Percentiles rank a stretch among this genome's conserved stretches.
These are phyloP conservation scores for Fusarium protoensiforme DNA, from an alignment of 2,329 filamentous ascomycete species.

Conservation along the genomic window DNA sequence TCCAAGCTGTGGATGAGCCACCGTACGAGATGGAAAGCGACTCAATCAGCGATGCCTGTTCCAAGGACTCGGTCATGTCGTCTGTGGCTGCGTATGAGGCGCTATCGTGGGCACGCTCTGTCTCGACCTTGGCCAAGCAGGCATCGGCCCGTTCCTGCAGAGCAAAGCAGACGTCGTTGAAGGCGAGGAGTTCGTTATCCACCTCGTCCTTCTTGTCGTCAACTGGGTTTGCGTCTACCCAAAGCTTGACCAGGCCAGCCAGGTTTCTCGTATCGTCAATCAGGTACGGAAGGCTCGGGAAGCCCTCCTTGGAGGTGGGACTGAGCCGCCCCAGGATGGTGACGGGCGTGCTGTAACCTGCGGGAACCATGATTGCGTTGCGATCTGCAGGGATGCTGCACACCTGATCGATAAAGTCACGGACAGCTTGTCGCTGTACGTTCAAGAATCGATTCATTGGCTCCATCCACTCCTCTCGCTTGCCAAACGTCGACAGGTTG, in stretches of 20 bases:
- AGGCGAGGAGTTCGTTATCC: slow-evolving; percentile 64
- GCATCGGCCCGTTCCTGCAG: slow-evolving; percentile 63
- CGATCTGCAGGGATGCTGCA: slow-evolving; percentile 84
- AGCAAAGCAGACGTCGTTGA: slow-evolving; percentile 61
- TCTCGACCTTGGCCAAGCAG: slow-evolving; percentile 62
- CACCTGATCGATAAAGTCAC: slow-evolving; percentile 86
- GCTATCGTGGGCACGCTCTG: slow-evolving; percentile 53
- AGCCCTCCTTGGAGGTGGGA: slow-evolving; percentile 86
- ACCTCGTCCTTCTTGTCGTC: slow-evolving; percentile 49
- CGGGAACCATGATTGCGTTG: slow-evolving; percentile 73
- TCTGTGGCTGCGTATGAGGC: slow-evolving; percentile 45
- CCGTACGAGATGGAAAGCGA: slow-evolving; percentile 46
- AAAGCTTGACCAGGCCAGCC: slow-evolving; percentile 83
- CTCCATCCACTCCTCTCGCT: slow-evolving; percentile 99
- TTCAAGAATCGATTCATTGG: slow-evolving; percentile 93
- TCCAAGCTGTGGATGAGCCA: slow-evolving; percentile 41
- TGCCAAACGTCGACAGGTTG: slow-evolving; percentile 91
- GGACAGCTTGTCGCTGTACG: slow-evolving; percentile 81
- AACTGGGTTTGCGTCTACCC: slow-evolving; percentile 69
- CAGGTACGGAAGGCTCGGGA: slow-evolving; percentile 91
- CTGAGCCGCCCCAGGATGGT: slow-evolving; percentile 88
- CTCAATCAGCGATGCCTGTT: slow-evolving; percentile 55
- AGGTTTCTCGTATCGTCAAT: slow-evolving; percentile 90
- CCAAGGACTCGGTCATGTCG: slow-evolving; percentile 60
- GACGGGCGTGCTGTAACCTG: slow-evolving; percentile 91